Percentiles rank a stretch among this genome's conserved stretches.
Conservation (phyloP, 495 filamentous ascomycete species). For the Daldinia childiae region DNA sequence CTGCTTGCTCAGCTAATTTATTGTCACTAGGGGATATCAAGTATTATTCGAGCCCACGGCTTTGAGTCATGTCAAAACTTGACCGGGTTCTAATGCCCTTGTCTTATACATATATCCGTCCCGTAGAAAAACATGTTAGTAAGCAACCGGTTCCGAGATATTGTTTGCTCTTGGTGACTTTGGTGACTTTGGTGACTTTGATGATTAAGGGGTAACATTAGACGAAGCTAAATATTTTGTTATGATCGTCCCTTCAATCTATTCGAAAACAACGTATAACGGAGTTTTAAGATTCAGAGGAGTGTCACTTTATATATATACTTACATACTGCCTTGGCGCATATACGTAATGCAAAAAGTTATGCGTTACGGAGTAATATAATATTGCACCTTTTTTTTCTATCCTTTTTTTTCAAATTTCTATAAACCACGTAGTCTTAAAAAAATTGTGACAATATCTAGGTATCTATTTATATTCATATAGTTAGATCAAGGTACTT, state of each 20-base stretch:
- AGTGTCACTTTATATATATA: not conserved
- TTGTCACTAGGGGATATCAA: not conserved
- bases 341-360: not conserved
- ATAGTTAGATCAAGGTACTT: not conserved
- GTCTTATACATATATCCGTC: constrained; percentile 17
- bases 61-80: constrained; percentile 1
- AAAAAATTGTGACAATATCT: too few species aligned
- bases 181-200: too few species aligned
- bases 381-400: not conserved
- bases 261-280: not conserved
- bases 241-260: constrained; percentile 1
- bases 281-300: not conserved
- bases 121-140: not conserved
- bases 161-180: not conserved
- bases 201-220: not conserved
- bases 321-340: not conserved
- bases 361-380: not conserved
- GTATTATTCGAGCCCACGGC: not conserved
- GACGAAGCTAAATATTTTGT: constrained; percentile 1
- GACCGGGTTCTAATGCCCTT: not conserved
- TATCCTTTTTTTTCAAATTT: not conserved
- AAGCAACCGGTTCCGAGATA: not conserved
- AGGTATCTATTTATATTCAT: too few species aligned
- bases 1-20: not conserved
- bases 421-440: too few species aligned